Base-by-base conservation (phyloP, 495 filamentous ascomycete species). In the Penicillium maclennaniae region DNA sequence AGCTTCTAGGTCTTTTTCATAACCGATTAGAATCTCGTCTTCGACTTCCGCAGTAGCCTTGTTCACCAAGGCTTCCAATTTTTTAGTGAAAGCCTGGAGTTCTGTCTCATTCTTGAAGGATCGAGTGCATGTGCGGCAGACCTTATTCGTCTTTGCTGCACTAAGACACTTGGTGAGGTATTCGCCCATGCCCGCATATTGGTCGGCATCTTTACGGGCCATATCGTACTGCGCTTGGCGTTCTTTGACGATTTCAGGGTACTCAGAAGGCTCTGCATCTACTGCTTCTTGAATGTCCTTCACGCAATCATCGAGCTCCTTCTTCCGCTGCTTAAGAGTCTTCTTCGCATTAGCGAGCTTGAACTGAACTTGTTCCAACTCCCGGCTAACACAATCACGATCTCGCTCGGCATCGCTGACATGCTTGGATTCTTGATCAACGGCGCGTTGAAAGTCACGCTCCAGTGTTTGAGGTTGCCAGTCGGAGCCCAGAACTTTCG, bases 401-500 rank as follows among this genome's bases (percentile, higher is more conserved):
- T 83, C 73, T 42, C 79, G 76, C 59, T 88, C 83, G 3, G 83
- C 79, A 43, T 89, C 83, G 16, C 73, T 62, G 15, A 87, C 77
- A 28, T 73, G 55, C 27, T 69, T 68, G 10, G 66, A 74, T 59
- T 82, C 78, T 59, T 75, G 70, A 42, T 86, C 76, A 16, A 92
- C 43, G 10, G 80, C 79, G 23, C 64, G 71, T 59, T 92, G 86
- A 50, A 89, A 95, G 16, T 85, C 81, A 26, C 75, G 61, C 49
- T 96, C 90, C 14, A 97, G 63, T 16, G 75, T 85, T 6, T 82
- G 75, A 8, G 84, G 79, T 31, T 81, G 70, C 92, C 91, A 97
- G 6, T 74, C 68, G 2, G 69, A 37, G 10, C 82, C 81, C 46
- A 97, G 56, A 21, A 88, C 64, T 12, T 70, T 70, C 4, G 79